These are phyloP conservation scores for Pyrenochaeta sp. DNA, from an alignment of 2,329 filamentous ascomycete species.

Conservation along the genomic window DNA sequence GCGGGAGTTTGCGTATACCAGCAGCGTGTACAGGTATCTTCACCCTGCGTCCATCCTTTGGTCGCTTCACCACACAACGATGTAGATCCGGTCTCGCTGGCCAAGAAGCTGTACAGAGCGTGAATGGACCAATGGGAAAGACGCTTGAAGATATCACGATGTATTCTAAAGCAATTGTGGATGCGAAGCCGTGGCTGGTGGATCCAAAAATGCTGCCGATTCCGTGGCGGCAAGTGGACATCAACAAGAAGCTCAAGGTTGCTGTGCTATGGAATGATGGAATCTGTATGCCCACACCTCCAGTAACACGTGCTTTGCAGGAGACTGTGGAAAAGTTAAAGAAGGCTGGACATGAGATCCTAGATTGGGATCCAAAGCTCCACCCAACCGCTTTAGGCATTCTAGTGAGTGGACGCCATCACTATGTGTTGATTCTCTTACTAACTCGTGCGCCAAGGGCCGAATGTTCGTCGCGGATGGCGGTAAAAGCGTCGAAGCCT, in stretches of 20 bases:
- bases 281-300: conserved; percentile 60
- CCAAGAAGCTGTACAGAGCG: conserved; percentile 69
- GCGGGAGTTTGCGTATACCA: conserved; percentile 63
- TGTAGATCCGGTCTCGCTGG: conserved; percentile 66
- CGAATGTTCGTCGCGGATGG: conserved; percentile 60
- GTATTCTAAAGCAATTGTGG: conserved; percentile 51
- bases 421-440: too few relatives aligned
- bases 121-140: conserved; percentile 69
- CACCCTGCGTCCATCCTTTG: conserved; percentile 64
- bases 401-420: conserved; percentile 49
- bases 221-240: conserved; percentile 58
- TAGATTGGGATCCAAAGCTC: conserved; percentile 63
- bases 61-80: conserved; percentile 65
- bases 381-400: conserved; percentile 61
- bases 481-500: conserved; percentile 54
- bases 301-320: conserved; percentile 62
- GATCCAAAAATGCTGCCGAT: conserved; percentile 63
- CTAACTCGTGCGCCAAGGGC: conserved; percentile 25
- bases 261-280: conserved; percentile 63
- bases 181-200: conserved; percentile 58
- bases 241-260: conserved; percentile 62
- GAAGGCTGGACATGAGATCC: conserved; percentile 60
- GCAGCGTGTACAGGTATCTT: conserved; percentile 67
- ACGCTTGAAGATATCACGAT: conserved; percentile 61
- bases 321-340: conserved; percentile 62